Base-by-base conservation (phyloP, 2,329 filamentous ascomycete genomes). In the Cordyceps fumosorosea region DNA sequence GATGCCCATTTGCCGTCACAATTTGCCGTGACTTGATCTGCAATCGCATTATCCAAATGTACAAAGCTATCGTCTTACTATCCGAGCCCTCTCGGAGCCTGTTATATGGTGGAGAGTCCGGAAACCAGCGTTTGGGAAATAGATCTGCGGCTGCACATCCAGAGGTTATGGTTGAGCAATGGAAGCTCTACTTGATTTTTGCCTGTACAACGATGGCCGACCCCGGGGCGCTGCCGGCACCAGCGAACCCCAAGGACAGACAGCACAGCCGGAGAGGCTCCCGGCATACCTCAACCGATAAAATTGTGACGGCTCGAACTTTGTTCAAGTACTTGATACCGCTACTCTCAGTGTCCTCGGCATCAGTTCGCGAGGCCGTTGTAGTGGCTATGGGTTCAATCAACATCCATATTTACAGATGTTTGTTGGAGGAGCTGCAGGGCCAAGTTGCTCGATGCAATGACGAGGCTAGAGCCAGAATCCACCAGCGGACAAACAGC, bases 111-210 rank as follows among this genome's bases (percentile, higher is more conserved):
- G 78, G 83, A 20, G 84, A 87, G 55, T 77, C 82, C 7, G 79
- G 80, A 32, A 87, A 81, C 69, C 80, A 78, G 32, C 78, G 82
- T 24, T 72, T 78, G 24, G 74, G 77, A 1, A 76, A 74, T 67
- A 80, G 85, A 70, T 84, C 82, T 63, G 86, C 83, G 63, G 88
- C 86, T 3, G 88, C 89, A 0, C 89, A 92, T 20, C 90, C 93
- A 0, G 92, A 96, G 68, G 86, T 96, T 24, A 81, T 97, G 62
- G 86, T 99, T 63, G 96, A 98, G 74, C 95, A 99, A 72, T 99
- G 93, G 93, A 98, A 97, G 75, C 80, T 98, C 2, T 98, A 98
- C 73, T 81, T 99, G 29, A 93, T 97, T 61, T 97, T 99, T 77
- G 95, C 93, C 11, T 99, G 96, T 75, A 96, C 93, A 11, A 98